A percentile compares a stretch with the other conserved stretches of the same genome.
Evolutionary conservation across 1,284 basidiomycete species (phyloP).

Genomic region (Vanrija pseudolonga): DNA sequence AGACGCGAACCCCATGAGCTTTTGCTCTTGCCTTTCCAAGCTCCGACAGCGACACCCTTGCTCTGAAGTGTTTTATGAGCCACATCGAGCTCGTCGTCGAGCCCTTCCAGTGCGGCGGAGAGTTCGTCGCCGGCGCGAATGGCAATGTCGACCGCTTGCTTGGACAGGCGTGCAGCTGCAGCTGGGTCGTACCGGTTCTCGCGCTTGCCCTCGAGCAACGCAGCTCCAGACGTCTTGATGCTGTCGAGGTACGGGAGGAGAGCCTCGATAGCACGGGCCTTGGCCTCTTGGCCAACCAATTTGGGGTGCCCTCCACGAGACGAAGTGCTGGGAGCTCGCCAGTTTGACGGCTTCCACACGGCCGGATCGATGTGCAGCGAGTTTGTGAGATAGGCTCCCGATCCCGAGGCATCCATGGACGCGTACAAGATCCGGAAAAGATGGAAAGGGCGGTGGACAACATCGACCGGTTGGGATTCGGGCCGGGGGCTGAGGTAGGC

Average conservation of each 20-base stretch:
- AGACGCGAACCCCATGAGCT: constrained; percentile 72
- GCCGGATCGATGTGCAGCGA: constrained; percentile 81
- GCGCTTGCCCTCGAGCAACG: constrained; percentile 50
- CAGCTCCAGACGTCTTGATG: constrained; percentile 48
- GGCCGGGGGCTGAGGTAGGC: constrained; percentile 32
- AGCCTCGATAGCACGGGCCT: constrained; percentile 29
- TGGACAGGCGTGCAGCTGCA: constrained; percentile 6
- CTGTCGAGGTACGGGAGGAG: constrained; percentile 27
- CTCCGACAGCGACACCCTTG: constrained; percentile 62
- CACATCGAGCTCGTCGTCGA: constrained; percentile 78
- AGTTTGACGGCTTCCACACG: constrained; percentile 61
- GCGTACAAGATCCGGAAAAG: constrained; percentile 74
- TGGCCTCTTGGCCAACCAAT: constrained; percentile 33
- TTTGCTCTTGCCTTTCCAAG: constrained; percentile 67
- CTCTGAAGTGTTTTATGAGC: constrained; percentile 86
- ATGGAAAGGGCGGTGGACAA: constrained; percentile 82
- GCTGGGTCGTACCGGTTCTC: constrained; percentile 55
- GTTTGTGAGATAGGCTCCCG: constrained; percentile 83
- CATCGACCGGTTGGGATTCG: constrained; percentile 58
- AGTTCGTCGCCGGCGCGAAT: constrained; percentile 60
- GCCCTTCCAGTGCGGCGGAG: constrained; percentile 55
- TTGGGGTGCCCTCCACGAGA: constrained; percentile 66
- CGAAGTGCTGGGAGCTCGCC: constrained; percentile 6
- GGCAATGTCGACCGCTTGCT: constrained; percentile 12
- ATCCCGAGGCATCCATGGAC: constrained; percentile 70